Evolutionary conservation across 2,329 filamentous ascomycete species (phyloP).

Genomic region (Didymella lethalis): DNA sequence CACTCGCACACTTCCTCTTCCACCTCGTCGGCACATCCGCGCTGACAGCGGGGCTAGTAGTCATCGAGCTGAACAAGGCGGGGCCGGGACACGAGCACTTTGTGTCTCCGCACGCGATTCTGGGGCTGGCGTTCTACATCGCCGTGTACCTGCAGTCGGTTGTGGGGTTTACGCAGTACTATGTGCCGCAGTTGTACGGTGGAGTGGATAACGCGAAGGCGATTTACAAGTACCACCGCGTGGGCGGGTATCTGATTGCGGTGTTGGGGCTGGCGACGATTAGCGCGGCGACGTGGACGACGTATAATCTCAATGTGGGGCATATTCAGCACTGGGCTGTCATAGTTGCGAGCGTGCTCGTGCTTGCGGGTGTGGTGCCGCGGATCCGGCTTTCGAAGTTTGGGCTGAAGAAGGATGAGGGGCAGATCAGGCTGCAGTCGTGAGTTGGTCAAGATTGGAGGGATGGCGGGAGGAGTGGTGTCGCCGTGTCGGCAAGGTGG

Average conservation of each 20-base stretch:
- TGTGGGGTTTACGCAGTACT: constrained; percentile 85
- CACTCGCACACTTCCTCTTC: constrained; percentile 72
- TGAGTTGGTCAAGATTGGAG: background rate
- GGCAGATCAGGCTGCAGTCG: constrained; percentile 23
- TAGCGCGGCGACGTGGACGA: constrained; percentile 76
- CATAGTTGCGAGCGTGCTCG: constrained; percentile 69
- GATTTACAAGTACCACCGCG: constrained; percentile 89
- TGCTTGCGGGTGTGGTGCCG: constrained; percentile 76
- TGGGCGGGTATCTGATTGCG: constrained; percentile 76
- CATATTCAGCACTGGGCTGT: constrained; percentile 80
- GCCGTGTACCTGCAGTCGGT: constrained; percentile 75
- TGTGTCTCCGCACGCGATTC: constrained; percentile 78
- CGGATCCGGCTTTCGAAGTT: constrained; percentile 85
- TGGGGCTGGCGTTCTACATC: constrained; percentile 79
- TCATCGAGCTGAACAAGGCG: constrained; percentile 88
- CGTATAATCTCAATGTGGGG: constrained; percentile 73
- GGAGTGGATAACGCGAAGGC: constrained; percentile 79
- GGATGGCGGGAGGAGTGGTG: too few species aligned
- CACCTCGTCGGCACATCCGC: constrained; percentile 70
- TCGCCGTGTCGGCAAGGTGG: too few species aligned
- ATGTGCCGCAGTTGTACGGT: constrained; percentile 75
- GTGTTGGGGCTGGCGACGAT: constrained; percentile 77
- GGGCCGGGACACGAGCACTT: constrained; percentile 74
- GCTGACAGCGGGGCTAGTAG: constrained; percentile 69
- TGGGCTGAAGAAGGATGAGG: constrained; percentile 57